Evolutionary conservation across 192 early-diverging fungal species (phyloP).

Genomic region (Thamnidium elegans): DNA sequence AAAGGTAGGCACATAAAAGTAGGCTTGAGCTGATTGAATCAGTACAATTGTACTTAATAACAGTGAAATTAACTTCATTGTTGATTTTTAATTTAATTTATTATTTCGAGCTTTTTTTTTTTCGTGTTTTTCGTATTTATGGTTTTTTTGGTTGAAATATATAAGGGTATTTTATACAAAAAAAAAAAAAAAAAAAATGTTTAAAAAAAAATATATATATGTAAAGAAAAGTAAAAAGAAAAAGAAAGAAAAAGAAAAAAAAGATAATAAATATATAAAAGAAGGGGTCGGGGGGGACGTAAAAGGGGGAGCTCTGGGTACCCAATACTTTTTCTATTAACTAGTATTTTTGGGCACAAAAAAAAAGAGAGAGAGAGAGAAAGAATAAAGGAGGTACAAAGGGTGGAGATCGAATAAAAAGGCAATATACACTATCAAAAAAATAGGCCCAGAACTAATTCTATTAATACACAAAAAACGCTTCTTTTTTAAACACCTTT

Average conservation of each 20-base stretch:
- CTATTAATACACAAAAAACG: too few relatives aligned
- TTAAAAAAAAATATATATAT: too few relatives aligned
- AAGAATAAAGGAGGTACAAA: conserved; percentile 5
- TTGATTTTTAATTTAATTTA: too few relatives aligned
- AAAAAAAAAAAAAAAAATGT: conserved; percentile 9
- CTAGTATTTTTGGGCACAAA: conserved; percentile 5
- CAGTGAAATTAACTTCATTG: conserved; percentile 6
- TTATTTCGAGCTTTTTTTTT: too few relatives aligned
- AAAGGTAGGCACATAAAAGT: conserved; percentile 23
- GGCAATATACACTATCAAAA: background rate
- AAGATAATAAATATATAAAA: conserved; percentile 1
- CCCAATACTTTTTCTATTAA: background rate
- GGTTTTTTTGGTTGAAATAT: too few relatives aligned
- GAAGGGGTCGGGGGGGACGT: background rate
- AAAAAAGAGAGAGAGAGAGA: background rate
- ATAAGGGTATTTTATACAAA: conserved; percentile 4
- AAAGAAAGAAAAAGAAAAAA: background rate
- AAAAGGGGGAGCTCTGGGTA: conserved; percentile 1
- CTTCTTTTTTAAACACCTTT: too few relatives aligned
- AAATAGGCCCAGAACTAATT: too few relatives aligned
- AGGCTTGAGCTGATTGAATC: conserved; percentile 13
- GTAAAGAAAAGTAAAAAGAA: conserved; percentile 14
- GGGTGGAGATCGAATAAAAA: conserved; percentile 16
- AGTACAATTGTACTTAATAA: background rate
- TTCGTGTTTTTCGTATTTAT: too few relatives aligned